phyloP scores from a whole-genome alignment of 2,329 filamentous ascomycete species.

The Drechslera avenae region DNA sequence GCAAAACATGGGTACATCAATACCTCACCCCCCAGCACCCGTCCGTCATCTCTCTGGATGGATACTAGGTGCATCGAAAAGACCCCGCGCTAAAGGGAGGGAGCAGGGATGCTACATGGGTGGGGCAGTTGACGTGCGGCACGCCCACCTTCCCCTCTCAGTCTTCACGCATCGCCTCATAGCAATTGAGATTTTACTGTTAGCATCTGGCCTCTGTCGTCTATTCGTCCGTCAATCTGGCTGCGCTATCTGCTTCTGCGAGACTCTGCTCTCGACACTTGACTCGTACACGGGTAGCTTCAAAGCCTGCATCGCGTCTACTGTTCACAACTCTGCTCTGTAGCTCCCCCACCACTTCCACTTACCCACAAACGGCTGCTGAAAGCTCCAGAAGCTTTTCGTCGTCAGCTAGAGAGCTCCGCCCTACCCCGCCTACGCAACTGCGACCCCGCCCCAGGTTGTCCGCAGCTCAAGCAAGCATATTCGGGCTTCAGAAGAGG shows the following conservation, averaged over 20 bases:
- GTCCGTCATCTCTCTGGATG: not conserved
- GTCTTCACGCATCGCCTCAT: constrained; percentile 19
- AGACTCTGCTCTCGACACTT: constrained; percentile 45
- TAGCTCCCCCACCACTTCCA: constrained; percentile 9
- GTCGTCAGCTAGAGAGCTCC: constrained; percentile 25
- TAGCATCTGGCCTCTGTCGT: constrained; percentile 2
- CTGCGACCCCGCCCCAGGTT: constrained; percentile 21
- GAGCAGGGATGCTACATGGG: constrained; percentile 18
- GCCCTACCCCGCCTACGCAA: constrained; percentile 22
- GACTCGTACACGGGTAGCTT: constrained; percentile 27
- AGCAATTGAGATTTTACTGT: constrained; percentile 22
- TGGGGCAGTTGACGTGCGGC: constrained; percentile 19
- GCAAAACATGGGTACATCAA: not conserved
- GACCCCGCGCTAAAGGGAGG: constrained; percentile 20
- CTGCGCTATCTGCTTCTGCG: constrained; percentile 35
- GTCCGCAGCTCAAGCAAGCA: constrained; percentile 15
- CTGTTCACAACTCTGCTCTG: constrained; percentile 13
- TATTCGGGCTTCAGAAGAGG: constrained; percentile 29
- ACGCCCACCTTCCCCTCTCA: constrained; percentile 27
- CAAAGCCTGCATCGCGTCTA: constrained; percentile 17
- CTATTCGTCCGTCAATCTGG: constrained; percentile 37
- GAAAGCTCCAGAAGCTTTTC: constrained; percentile 25
- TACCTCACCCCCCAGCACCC: not conserved
- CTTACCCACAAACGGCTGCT: constrained; percentile 5
- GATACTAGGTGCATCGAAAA: not conserved